These are phyloP conservation scores for Naganishia vaughanmartiniae DNA, from an alignment of 768 basidiomycete species.

Conservation along the genomic window DNA sequence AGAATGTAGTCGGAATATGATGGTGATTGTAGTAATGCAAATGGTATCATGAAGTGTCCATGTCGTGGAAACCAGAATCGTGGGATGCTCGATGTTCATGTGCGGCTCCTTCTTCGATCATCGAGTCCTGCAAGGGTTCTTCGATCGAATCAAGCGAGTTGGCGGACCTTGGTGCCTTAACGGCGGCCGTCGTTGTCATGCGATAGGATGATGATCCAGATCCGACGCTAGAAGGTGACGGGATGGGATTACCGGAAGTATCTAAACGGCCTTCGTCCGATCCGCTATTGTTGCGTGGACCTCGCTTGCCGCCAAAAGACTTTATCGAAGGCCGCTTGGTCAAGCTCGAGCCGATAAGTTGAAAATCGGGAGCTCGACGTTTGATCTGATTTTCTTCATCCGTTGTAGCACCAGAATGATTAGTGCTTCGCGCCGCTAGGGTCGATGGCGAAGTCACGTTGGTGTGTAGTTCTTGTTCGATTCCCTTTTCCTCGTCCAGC, in stretches of 20 bases:
- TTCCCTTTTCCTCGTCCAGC: constrained; percentile 41
- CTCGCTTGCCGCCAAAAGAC: constrained; percentile 22
- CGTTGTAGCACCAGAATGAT: constrained; percentile 24
- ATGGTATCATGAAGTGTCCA: constrained; percentile 10
- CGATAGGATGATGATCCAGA: neutral
- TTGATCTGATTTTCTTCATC: constrained; percentile 46
- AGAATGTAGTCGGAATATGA: neutral
- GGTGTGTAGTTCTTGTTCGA: constrained; percentile 17
- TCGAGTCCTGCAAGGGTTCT: neutral
- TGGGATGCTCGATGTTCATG: neutral
- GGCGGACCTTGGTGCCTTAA: neutral
- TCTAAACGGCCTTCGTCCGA: constrained; percentile 11
- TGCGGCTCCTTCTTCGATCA: neutral
- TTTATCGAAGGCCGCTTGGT: constrained; percentile 41
- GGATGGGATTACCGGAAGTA: neutral
- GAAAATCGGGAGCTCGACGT: constrained; percentile 45
- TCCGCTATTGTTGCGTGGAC: constrained; percentile 6
- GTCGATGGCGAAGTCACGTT: constrained; percentile 17
- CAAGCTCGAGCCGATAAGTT: constrained; percentile 36
- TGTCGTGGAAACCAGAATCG: constrained; percentile 7
- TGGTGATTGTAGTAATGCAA: neutral
- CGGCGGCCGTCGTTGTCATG: neutral
- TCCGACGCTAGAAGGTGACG: neutral
- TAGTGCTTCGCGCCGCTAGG: neutral
- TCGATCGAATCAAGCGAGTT: neutral